These are phyloP conservation scores for Fagopyrum homotropicum DNA, from an alignment of 148 eudicot species.

Conservation along the genomic window DNA sequence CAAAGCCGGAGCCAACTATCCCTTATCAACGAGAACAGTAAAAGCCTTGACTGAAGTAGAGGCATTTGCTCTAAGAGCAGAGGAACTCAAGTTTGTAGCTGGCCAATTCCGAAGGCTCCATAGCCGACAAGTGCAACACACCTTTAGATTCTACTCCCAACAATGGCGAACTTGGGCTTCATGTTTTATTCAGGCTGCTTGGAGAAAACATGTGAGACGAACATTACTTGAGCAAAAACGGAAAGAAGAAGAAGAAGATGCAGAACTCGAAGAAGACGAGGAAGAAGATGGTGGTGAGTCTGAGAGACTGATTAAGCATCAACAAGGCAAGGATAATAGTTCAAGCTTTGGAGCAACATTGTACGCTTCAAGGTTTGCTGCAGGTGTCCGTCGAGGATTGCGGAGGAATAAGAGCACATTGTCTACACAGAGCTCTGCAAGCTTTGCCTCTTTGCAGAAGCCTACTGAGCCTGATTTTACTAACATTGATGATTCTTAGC, in stretches of 20 bases:
- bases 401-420: neutral
- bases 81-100: conserved; percentile 11
- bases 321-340: neutral
- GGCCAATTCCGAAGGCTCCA: conserved; percentile 12
- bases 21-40: conserved; percentile 13
- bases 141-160: conserved; percentile 10
- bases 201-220: neutral
- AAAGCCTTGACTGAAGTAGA: conserved; percentile 12
- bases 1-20: conserved; percentile 12
- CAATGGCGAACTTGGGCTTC: conserved; percentile 15
- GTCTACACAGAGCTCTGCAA: neutral
- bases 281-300: neutral
- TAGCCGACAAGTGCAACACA: conserved; percentile 12
- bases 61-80: conserved; percentile 9
- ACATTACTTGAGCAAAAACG: neutral
- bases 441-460: neutral
- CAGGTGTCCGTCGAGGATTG: neutral
- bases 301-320: neutral
- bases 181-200: conserved; percentile 13
- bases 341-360: conserved; percentile 9
- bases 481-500: too few species aligned
- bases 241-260: conserved; percentile 7
- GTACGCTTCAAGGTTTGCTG: conserved; percentile 1
- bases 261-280: too few species aligned
- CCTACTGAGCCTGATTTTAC: conserved; percentile 10